Conservation (phyloP, 225 moss, liverwort and hornwort genomes). For the Asterella californica region DNA sequence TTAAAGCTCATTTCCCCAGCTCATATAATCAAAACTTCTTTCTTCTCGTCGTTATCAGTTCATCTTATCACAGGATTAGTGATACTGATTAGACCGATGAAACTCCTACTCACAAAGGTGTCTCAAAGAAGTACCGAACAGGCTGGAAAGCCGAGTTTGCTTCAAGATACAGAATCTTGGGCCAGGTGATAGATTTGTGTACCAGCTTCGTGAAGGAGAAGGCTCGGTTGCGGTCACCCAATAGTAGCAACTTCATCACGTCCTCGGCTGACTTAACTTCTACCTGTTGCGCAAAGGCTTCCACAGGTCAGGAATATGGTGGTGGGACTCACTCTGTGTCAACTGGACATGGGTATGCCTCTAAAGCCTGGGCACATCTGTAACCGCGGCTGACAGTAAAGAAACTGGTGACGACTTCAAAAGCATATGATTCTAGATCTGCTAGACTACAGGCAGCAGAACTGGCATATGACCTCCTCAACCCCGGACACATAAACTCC, state of each 20-base stretch:
- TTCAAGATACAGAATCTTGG: background rate
- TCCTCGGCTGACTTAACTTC: slow-evolving; percentile 69
- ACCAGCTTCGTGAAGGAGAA: slow-evolving; percentile 88
- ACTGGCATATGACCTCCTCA: slow-evolving; percentile 54
- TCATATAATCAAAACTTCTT: background rate
- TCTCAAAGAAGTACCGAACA: too few relatives aligned
- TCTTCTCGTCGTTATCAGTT: background rate
- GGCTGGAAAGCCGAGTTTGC: too few relatives aligned
- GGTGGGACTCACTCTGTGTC: background rate
- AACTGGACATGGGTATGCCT: too few relatives aligned
- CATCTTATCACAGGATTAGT: background rate
- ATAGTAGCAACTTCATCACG: slow-evolving; percentile 66
- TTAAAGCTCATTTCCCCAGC: background rate
- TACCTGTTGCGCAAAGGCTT: slow-evolving; percentile 32
- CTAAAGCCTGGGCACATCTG: too few relatives aligned
- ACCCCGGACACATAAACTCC: slow-evolving; percentile 82
- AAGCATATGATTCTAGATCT: background rate
- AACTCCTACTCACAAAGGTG: background rate
- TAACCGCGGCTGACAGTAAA: background rate
- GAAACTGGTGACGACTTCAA: background rate
- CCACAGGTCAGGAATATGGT: background rate
- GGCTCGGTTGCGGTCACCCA: slow-evolving; percentile 73
- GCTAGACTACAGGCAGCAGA: background rate
- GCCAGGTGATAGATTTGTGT: background rate
- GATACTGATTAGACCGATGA: background rate